These are phyloP conservation scores for Candida sp. DNA, from an alignment of 1,139 yeast species.

Conservation along the genomic window DNA sequence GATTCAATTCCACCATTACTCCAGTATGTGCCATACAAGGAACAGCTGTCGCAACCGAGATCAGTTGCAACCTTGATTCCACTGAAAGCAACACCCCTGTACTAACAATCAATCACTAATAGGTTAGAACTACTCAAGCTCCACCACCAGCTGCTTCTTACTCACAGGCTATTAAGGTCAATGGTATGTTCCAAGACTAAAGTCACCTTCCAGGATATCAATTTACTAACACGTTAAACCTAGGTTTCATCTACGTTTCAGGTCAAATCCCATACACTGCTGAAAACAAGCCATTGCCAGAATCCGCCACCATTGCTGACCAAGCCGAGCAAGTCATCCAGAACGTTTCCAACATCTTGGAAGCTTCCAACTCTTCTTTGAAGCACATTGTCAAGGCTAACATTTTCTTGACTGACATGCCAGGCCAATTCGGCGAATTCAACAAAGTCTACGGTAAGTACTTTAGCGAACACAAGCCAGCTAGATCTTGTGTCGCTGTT, in stretches of 20 bases:
- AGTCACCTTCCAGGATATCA: background rate
- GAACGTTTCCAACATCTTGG: slow-evolving; percentile 76
- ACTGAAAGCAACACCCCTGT: slow-evolving; percentile 1
- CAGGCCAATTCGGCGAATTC: slow-evolving; percentile 72
- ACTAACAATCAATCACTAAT: slow-evolving; percentile 26
- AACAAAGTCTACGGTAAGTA: slow-evolving; percentile 84
- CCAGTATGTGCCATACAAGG: slow-evolving; percentile 40
- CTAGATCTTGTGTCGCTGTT: slow-evolving; percentile 96
- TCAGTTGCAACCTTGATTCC: background rate
- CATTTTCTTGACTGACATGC: slow-evolving; percentile 88
- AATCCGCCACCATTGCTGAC: slow-evolving; percentile 65
- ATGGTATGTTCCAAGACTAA: slow-evolving; percentile 46
- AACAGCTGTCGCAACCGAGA: background rate
- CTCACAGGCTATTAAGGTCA: slow-evolving; percentile 91
- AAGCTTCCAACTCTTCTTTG: slow-evolving; percentile 82
- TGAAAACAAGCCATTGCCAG: slow-evolving; percentile 80
- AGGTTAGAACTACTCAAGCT: slow-evolving; percentile 74
- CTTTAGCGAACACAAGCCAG: slow-evolving; percentile 86
- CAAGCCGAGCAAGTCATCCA: slow-evolving; percentile 86
- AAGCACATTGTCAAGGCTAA: slow-evolving; percentile 86
- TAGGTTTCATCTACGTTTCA: slow-evolving; percentile 84
- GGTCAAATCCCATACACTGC: slow-evolving; percentile 96
- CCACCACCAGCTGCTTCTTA: slow-evolving; percentile 98
- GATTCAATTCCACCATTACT: slow-evolving; percentile 40
- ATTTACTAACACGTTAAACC: slow-evolving; percentile 3